phyloP scores from a whole-genome alignment of 495 filamentous ascomycete genomes.

The Aspergillus nidulans region DNA sequence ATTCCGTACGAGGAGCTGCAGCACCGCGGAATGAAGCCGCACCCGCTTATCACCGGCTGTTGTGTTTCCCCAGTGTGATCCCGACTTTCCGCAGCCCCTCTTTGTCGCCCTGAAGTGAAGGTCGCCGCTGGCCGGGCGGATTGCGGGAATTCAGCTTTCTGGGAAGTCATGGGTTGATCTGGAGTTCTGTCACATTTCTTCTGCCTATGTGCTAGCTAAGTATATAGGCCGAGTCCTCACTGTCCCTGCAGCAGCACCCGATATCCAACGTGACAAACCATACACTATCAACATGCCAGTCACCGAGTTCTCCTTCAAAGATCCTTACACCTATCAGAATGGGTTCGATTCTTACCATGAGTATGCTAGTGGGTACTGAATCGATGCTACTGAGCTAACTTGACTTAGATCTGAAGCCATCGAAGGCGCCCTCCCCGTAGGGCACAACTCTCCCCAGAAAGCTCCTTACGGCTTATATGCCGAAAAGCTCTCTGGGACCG shows the following conservation, averaged over 20 bases:
- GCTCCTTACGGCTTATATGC: slow-evolving; percentile 79
- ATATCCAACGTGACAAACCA: not conserved
- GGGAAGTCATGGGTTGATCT: slow-evolving; percentile 1
- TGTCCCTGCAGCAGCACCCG: not conserved
- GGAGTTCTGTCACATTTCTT: not conserved
- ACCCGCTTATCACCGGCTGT: slow-evolving; percentile 25
- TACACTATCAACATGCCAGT: slow-evolving; percentile 45
- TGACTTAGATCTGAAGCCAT: slow-evolving; percentile 46
- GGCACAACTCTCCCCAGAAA: slow-evolving; percentile 85
- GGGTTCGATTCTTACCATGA: slow-evolving; percentile 59
- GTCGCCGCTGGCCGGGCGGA: not conserved
- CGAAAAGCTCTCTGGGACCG: slow-evolving; percentile 90
- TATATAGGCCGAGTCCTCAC: not conserved
- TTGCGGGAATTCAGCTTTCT: not conserved
- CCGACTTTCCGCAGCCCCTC: slow-evolving; percentile 18
- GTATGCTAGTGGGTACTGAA: slow-evolving; percentile 27
- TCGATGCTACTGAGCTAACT: slow-evolving; percentile 6
- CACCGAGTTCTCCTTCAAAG: slow-evolving; percentile 49
- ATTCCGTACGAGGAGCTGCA: slow-evolving; percentile 12
- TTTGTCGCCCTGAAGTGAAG: not conserved
- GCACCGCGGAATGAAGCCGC: slow-evolving; percentile 27
- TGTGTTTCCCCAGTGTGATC: not conserved
- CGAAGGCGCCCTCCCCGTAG: slow-evolving; percentile 58
- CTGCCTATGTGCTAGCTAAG: not conserved
- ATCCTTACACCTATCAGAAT: slow-evolving; percentile 55